phyloP scores from a whole-genome alignment of 163 green algal species.

The Trebouxia gelatinosa region DNA sequence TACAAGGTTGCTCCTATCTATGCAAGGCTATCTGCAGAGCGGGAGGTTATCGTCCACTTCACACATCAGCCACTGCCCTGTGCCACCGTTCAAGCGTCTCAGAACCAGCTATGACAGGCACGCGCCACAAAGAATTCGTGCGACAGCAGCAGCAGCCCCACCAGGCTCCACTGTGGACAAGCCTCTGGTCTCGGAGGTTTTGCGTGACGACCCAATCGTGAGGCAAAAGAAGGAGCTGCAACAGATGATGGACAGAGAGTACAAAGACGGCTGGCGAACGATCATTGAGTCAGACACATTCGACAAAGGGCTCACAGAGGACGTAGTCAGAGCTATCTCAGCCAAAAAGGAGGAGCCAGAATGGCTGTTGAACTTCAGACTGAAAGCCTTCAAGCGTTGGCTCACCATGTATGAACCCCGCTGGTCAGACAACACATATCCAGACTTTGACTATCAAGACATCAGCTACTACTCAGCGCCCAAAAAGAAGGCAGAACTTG shows the following conservation, averaged over 20 bases:
- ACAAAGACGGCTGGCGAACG: slow-evolving; percentile 82
- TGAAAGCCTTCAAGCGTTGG: slow-evolving; percentile 82
- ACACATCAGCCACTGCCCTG: too few species aligned
- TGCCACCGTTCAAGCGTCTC: too few species aligned
- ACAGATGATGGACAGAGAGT: slow-evolving; percentile 48
- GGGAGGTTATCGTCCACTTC: too few species aligned
- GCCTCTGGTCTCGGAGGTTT: slow-evolving; percentile 21
- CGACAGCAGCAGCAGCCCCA: slow-evolving; percentile 12
- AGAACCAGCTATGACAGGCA: too few species aligned
- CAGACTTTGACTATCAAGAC: slow-evolving; percentile 82
- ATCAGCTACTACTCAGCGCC: slow-evolving; percentile 96
- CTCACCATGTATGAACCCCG: slow-evolving; percentile 94
- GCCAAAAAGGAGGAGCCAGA: slow-evolving; percentile 98
- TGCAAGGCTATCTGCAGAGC: too few species aligned
- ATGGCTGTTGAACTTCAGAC: slow-evolving; percentile 96
- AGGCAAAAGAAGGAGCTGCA: slow-evolving; percentile 68
- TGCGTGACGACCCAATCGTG: slow-evolving; percentile 27
- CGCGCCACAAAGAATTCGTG: too few species aligned
- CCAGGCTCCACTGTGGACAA: neutral
- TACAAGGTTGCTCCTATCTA: too few species aligned
- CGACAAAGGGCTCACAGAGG: slow-evolving; percentile 86
- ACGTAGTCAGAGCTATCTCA: slow-evolving; percentile 93
- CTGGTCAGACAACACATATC: slow-evolving; percentile 94
- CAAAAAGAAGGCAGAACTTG: slow-evolving; percentile 89
- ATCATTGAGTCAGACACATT: slow-evolving; percentile 93